Conservation (phyloP, 805 yeast genomes). For the Cyberlindnera nakhonratchasimensis region DNA sequence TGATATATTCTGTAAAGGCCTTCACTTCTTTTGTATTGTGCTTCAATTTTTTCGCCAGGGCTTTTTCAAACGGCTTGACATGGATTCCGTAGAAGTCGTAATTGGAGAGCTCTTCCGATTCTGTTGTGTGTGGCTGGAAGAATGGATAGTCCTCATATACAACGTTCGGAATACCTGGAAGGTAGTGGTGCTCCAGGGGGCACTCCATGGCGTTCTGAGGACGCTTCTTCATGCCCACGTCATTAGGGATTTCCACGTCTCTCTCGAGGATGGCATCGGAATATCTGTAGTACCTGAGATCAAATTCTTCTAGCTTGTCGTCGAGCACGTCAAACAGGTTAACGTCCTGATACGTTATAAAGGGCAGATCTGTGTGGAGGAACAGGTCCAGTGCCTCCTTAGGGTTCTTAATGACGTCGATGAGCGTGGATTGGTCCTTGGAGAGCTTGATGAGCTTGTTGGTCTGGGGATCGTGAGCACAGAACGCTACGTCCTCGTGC, state of each 20-base stretch:
- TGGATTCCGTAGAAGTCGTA: constrained; percentile 14
- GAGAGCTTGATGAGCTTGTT: constrained; percentile 13
- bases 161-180: constrained; percentile 24
- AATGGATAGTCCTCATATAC: constrained; percentile 27
- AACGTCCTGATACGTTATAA: constrained; percentile 21
- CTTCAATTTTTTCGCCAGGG: constrained; percentile 5
- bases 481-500: constrained; percentile 11
- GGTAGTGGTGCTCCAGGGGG: constrained; percentile 18
- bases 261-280: constrained; percentile 23
- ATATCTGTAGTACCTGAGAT: constrained; percentile 10
- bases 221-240: constrained; percentile 19
- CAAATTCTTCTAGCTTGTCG: constrained; percentile 5
- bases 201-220: constrained; percentile 11
- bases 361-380: constrained; percentile 22
- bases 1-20: constrained; percentile 13
- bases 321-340: constrained; percentile 23
- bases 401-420: constrained; percentile 1
- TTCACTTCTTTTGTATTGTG: not conserved
- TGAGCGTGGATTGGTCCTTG: not conserved
- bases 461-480: constrained; percentile 6
- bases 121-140: constrained; percentile 19
- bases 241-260: constrained; percentile 20
- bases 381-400: constrained; percentile 14
- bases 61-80: constrained; percentile 15
- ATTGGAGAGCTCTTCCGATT: constrained; percentile 18